phyloP scores from a whole-genome alignment of 805 yeast genomes.

The Nakazawaea wickerhamii region DNA sequence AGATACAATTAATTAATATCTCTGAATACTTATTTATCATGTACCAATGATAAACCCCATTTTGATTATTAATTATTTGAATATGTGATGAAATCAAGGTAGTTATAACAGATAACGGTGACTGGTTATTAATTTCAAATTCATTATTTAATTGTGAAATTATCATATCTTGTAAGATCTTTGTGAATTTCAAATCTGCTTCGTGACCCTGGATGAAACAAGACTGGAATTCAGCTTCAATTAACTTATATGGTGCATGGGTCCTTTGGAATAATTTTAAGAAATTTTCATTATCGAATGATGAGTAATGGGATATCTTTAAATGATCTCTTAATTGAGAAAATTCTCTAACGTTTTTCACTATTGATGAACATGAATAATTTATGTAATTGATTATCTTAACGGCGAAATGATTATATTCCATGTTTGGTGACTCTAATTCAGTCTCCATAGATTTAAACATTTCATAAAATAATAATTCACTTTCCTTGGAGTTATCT shows the following conservation, averaged over 20 bases:
- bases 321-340: conserved; percentile 3
- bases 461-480: conserved; percentile 4
- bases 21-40: conserved; percentile 2
- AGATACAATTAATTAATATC: neutral
- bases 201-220: conserved; percentile 8
- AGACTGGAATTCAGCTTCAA: conserved; percentile 6
- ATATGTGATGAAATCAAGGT: neutral
- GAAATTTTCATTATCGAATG: conserved; percentile 6
- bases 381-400: conserved; percentile 11
- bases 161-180: neutral
- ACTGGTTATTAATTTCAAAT: neutral
- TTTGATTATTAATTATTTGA: neutral
- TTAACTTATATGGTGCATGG: no score
- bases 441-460: conserved; percentile 5
- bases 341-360: conserved; percentile 6
- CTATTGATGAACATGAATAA: conserved; percentile 9
- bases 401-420: conserved; percentile 6
- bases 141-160: conserved; percentile 4
- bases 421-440: conserved; percentile 1
- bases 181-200: conserved; percentile 1
- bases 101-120: conserved; percentile 2
- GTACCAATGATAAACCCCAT: conserved; percentile 1
- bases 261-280: no score
- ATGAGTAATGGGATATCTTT: conserved; percentile 6
- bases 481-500: neutral